Conservation (phyloP, 345 rosid genomes). For the Eucalyptus polyanthemos region DNA sequence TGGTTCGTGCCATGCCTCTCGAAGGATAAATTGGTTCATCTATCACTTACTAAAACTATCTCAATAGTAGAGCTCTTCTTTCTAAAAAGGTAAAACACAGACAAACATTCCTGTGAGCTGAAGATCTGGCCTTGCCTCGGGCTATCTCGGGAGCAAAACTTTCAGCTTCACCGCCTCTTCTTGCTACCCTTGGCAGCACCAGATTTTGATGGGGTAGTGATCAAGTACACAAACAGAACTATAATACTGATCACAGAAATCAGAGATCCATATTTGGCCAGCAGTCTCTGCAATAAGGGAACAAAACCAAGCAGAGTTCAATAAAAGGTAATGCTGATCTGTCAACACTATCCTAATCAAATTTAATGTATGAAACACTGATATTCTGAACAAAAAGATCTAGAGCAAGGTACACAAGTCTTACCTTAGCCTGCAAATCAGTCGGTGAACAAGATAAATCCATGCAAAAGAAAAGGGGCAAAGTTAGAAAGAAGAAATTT, state of each 20-base stretch:
- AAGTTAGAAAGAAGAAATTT: neutral
- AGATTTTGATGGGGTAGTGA: slow-evolving; percentile 63
- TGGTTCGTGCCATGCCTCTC: neutral
- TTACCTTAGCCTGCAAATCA: slow-evolving; percentile 78
- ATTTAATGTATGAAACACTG: neutral
- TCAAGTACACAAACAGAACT: slow-evolving; percentile 55
- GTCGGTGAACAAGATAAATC: slow-evolving; percentile 5
- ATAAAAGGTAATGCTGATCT: neutral
- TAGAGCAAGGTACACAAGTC: neutral
- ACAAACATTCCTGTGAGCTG: neutral
- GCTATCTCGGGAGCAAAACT: neutral
- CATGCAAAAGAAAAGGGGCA: slow-evolving; percentile 18
- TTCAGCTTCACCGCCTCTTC: slow-evolving; percentile 54
- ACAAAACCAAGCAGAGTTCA: neutral
- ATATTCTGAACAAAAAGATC: neutral
- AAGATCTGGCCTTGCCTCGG: neutral
- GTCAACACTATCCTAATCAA: neutral
- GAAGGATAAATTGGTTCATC: neutral
- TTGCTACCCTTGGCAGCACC: slow-evolving; percentile 55
- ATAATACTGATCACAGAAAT: slow-evolving; percentile 70
- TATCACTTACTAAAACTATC: neutral
- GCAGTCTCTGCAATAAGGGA: slow-evolving; percentile 51
- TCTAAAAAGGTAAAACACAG: neutral
- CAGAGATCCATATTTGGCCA: slow-evolving; percentile 76
- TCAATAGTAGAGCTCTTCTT: neutral